phyloP scores from a whole-genome alignment of 495 filamentous ascomycete species.

The Hypoxylon trugodes region DNA sequence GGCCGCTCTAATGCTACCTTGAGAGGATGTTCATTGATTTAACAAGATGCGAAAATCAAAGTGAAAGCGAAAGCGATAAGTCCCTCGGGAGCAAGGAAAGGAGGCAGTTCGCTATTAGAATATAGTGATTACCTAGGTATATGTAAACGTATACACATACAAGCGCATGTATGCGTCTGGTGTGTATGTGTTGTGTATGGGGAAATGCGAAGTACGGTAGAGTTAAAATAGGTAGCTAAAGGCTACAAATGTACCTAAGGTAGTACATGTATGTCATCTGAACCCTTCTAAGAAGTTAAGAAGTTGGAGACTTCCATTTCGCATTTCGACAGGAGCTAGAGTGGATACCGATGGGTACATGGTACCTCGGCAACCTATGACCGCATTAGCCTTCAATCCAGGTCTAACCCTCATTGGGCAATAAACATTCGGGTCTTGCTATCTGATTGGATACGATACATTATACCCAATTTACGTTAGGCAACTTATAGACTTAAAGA shows the following conservation, averaged over 20 bases:
- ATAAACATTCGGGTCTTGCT: no score
- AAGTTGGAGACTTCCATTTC: not conserved
- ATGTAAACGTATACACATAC: no score
- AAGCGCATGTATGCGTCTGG: no score
- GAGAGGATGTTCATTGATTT: conserved; percentile 23
- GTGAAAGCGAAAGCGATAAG: not conserved
- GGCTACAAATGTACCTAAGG: no score
- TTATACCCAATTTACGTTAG: not conserved
- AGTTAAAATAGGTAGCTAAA: not conserved
- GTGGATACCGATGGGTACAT: conserved; percentile 1
- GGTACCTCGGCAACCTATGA: conserved; percentile 16
- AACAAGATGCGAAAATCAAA: not conserved
- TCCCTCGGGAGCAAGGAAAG: no score
- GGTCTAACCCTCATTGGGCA: not conserved
- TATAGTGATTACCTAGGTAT: no score
- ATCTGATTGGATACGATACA: not conserved
- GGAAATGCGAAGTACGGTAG: not conserved
- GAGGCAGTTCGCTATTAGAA: no score
- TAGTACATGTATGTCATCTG: conserved; percentile 14
- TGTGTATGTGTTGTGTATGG: not conserved
- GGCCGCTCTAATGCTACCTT: conserved; percentile 45
- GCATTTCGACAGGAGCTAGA: conserved; percentile 6
- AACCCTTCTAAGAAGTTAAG: not conserved
- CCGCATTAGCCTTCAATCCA: conserved; percentile 2
- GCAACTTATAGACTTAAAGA: not conserved